These are phyloP conservation scores for Talaromyces sp. DNA, from an alignment of 2,329 filamentous ascomycete genomes.

Conservation along the genomic window DNA sequence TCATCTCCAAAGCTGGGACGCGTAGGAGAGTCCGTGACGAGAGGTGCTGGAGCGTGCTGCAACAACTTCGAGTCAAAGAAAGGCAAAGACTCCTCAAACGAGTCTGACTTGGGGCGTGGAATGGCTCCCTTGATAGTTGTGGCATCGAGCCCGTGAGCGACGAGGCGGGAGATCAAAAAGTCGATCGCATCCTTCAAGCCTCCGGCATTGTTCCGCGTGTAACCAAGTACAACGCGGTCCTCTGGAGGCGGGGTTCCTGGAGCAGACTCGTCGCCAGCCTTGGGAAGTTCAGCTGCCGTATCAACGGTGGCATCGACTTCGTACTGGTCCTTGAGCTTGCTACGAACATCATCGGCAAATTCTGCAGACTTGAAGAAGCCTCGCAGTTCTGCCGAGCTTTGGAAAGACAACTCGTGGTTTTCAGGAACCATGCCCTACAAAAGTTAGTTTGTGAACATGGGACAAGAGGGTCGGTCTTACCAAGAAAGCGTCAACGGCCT, in stretches of 20 bases:
- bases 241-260: constrained; percentile 42
- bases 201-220: constrained; percentile 95
- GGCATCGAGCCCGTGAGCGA: constrained; percentile 82
- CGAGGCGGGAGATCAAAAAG: constrained; percentile 79
- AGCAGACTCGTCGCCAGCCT: constrained; percentile 32
- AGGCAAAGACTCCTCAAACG: constrained; percentile 92
- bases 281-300: constrained; percentile 31
- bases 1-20: constrained; percentile 80
- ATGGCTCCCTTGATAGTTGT: constrained; percentile 89
- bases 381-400: constrained; percentile 68
- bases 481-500: constrained; percentile 92
- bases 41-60: constrained; percentile 79
- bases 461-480: constrained; percentile 43
- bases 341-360: constrained; percentile 73
- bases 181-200: constrained; percentile 94
- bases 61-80: constrained; percentile 97
- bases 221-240: constrained; percentile 64
- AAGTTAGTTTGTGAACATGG: constrained; percentile 23
- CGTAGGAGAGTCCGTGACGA: constrained; percentile 82
- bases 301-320: constrained; percentile 81
- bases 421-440: constrained; percentile 89
- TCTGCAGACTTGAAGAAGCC: constrained; percentile 77
- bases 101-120: constrained; percentile 96
- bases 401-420: constrained; percentile 84
- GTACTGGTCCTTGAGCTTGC: constrained; percentile 84